phyloP scores from a whole-genome alignment of 2,329 filamentous ascomycete genomes.

The Calycina herbarum region DNA sequence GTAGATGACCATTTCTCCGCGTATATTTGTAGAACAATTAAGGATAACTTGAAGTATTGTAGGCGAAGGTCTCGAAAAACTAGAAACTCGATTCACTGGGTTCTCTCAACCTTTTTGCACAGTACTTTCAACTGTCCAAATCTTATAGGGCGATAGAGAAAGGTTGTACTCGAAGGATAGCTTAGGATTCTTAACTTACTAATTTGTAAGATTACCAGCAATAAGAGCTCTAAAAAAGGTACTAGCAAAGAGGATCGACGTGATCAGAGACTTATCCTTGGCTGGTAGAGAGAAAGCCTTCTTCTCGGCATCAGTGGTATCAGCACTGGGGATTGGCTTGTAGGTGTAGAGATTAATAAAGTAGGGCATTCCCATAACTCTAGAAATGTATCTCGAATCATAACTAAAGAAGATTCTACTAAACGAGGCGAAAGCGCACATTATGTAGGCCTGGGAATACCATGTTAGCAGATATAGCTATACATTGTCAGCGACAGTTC shows the following conservation, averaged over 20 bases:
- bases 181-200: constrained; percentile 34
- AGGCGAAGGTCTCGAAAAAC: too few species aligned
- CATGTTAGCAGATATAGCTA: background rate
- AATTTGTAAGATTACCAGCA: constrained; percentile 75
- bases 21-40: too few species aligned
- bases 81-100: too few species aligned
- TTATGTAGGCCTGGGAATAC: constrained; percentile 54
- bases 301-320: constrained; percentile 18
- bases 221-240: constrained; percentile 81
- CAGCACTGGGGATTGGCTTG: constrained; percentile 23
- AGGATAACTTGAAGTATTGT: background rate
- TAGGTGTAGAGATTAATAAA: constrained; percentile 32
- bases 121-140: too few species aligned
- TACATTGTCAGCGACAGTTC: background rate
- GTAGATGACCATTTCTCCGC: too few species aligned
- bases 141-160: too few species aligned
- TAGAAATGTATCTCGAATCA: constrained; percentile 75
- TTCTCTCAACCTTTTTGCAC: too few species aligned
- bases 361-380: constrained; percentile 50
- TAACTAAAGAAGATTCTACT: constrained; percentile 63
- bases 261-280: constrained; percentile 39
- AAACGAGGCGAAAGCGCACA: constrained; percentile 70
- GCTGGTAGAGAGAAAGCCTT: constrained; percentile 42
- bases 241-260: constrained; percentile 64
- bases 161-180: too few species aligned